A percentile compares a stretch with the other conserved stretches of the same genome.
Evolutionary conservation across 345 rosid species (phyloP).

Genomic region (Arabidopsis suecica): DNA sequence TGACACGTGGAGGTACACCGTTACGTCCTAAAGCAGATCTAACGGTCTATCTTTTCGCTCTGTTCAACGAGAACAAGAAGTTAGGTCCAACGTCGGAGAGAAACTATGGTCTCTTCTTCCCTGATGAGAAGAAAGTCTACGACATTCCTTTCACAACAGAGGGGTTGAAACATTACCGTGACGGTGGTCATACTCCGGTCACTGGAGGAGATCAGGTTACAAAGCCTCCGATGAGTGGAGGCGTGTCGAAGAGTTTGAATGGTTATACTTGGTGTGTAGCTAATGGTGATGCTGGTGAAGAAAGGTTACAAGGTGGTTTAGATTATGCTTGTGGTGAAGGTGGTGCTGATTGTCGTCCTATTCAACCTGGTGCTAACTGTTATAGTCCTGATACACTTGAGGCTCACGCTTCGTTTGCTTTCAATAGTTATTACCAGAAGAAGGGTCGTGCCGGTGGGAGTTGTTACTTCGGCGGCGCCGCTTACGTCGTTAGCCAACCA

Average conservation of each 20-base stretch:
- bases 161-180: conserved; percentile 60
- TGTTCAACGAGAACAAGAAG: conserved; percentile 87
- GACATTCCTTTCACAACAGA: conserved; percentile 72
- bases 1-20: conserved; percentile 92
- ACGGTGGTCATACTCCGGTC: conserved; percentile 42
- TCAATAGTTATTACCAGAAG: conserved; percentile 91
- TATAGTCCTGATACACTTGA: conserved; percentile 72
- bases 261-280: conserved; percentile 91
- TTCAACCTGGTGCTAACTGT: conserved; percentile 75
- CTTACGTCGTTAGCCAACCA: conserved; percentile 74
- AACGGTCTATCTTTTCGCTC: conserved; percentile 87
- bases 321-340: conserved; percentile 96
- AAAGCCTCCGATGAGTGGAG: conserved; percentile 45
- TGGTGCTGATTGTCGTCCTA: conserved; percentile 80
- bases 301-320: conserved; percentile 69
- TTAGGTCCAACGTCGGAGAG: conserved; percentile 85
- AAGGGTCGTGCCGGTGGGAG: conserved; percentile 68
- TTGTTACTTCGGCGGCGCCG: conserved; percentile 91
- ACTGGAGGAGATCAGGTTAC: conserved; percentile 27
- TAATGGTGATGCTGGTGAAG: conserved; percentile 58
- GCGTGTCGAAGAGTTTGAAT: conserved; percentile 61
- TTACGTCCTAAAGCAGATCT: conserved; percentile 78
- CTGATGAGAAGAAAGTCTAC: conserved; percentile 77
- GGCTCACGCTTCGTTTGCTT: conserved; percentile 96
- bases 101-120: conserved; percentile 93